Conservation (phyloP, 352 stramenopile genomes). For the Phytophthora sp. region DNA sequence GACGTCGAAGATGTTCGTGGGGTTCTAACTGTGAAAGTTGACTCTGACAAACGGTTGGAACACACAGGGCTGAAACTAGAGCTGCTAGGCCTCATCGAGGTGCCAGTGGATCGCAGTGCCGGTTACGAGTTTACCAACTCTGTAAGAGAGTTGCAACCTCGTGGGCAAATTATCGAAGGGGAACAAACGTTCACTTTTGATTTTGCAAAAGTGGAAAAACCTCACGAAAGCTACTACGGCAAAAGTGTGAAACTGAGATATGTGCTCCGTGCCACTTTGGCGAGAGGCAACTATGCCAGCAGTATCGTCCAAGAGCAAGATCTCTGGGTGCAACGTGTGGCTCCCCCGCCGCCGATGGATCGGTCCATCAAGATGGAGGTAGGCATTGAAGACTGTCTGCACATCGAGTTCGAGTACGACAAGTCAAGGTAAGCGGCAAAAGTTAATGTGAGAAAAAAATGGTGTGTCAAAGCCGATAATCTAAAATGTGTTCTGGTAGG, state of each 20-base stretch:
- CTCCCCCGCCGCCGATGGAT: conserved; percentile 75
- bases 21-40: conserved; percentile 70
- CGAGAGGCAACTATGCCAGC: conserved; percentile 89
- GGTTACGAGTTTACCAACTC: conserved; percentile 94
- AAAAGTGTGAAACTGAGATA: conserved; percentile 96
- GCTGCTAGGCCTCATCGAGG: conserved; percentile 94
- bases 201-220: conserved; percentile 95
- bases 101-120: conserved; percentile 78
- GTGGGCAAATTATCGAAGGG: conserved; percentile 65
- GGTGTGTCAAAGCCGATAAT: too few relatives aligned
- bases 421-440: conserved; percentile 88
- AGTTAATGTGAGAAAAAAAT: background rate
- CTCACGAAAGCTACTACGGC: conserved; percentile 97
- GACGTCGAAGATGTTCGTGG: conserved; percentile 69
- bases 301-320: conserved; percentile 94
- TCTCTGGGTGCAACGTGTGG: conserved; percentile 90
- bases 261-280: conserved; percentile 93
- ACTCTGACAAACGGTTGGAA: conserved; percentile 93
- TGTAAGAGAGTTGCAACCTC: conserved; percentile 88
- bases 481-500: conserved; percentile 25
- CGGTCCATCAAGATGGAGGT: conserved; percentile 98
- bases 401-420: conserved; percentile 99
- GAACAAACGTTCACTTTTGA: conserved; percentile 89
- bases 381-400: conserved; percentile 99
- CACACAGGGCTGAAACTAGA: conserved; percentile 97